These are phyloP conservation scores for Arabidopsis lyrata DNA, from an alignment of 441 rosid genomes.

Conservation along the genomic window DNA sequence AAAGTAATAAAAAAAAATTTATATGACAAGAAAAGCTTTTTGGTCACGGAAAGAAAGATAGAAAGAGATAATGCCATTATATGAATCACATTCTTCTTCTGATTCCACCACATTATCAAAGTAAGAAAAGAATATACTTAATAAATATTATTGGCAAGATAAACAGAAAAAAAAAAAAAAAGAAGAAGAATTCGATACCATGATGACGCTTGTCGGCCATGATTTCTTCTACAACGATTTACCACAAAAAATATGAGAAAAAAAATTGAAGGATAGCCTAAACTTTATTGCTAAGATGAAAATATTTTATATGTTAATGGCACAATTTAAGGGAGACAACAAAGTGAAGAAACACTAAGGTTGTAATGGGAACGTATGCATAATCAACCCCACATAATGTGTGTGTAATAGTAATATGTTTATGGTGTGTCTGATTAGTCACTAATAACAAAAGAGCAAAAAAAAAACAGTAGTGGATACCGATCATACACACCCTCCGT, in stretches of 20 bases:
- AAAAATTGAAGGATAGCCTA: conserved; percentile 22
- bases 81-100: conserved; percentile 39
- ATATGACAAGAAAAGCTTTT: conserved; percentile 17
- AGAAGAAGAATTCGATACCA: conserved; percentile 33
- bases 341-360: conserved; percentile 40
- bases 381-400: conserved; percentile 30
- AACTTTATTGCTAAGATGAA: conserved; percentile 32
- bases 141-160: conserved; percentile 25
- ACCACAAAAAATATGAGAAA: background rate
- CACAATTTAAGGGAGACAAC: conserved; percentile 39
- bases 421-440: conserved; percentile 34
- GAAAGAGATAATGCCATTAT: conserved; percentile 32
- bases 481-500: background rate
- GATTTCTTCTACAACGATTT: conserved; percentile 15
- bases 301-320: conserved; percentile 38
- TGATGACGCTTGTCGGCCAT: conserved; percentile 44
- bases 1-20: conserved; percentile 1
- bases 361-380: conserved; percentile 36
- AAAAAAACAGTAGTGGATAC: background rate
- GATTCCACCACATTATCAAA: conserved; percentile 35
- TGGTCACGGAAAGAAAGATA: conserved; percentile 18
- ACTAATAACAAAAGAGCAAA: background rate
- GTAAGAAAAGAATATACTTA: conserved; percentile 44
- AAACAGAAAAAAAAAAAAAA: background rate
- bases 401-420: conserved; percentile 19